These are phyloP conservation scores for Speleostelium caveatum DNA, from an alignment of 78 protist genomes.

Conservation along the genomic window DNA sequence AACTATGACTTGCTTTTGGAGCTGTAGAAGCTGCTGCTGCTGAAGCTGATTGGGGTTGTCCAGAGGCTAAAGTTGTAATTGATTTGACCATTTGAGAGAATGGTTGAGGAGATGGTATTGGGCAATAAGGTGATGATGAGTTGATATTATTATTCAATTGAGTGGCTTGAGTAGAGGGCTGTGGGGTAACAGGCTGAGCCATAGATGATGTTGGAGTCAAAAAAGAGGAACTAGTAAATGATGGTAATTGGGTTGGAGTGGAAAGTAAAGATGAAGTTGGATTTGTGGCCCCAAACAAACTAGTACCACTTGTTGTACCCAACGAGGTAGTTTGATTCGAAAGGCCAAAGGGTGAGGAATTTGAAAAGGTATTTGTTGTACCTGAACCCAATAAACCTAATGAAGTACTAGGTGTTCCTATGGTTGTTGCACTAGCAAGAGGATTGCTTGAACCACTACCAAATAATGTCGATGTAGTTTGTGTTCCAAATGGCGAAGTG, in stretches of 20 bases:
- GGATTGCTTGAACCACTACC: background rate
- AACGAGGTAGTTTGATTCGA: background rate
- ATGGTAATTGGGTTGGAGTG: background rate
- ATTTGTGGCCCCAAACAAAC: slow-evolving; percentile 5
- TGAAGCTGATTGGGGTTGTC: slow-evolving; percentile 1
- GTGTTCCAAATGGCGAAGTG: slow-evolving; percentile 25
- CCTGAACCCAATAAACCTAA: background rate
- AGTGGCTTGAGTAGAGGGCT: background rate
- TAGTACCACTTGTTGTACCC: background rate
- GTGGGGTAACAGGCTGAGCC: background rate
- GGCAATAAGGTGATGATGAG: slow-evolving; percentile 33
- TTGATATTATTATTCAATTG: background rate
- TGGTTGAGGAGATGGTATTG: slow-evolving; percentile 36
- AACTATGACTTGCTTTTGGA: too few species aligned
- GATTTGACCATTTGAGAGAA: slow-evolving; percentile 12
- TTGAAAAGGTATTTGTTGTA: too few species aligned
- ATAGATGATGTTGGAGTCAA: background rate
- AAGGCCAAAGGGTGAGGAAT: slow-evolving; percentile 10
- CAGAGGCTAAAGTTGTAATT: background rate
- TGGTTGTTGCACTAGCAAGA: background rate
- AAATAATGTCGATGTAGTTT: background rate
- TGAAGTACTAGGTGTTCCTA: background rate
- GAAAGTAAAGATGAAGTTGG: too few species aligned
- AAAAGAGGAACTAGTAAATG: background rate
- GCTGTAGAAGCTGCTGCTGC: background rate